These are phyloP conservation scores for Tolypocladium tropicale DNA, from an alignment of 2,329 filamentous ascomycete species.

Conservation along the genomic window DNA sequence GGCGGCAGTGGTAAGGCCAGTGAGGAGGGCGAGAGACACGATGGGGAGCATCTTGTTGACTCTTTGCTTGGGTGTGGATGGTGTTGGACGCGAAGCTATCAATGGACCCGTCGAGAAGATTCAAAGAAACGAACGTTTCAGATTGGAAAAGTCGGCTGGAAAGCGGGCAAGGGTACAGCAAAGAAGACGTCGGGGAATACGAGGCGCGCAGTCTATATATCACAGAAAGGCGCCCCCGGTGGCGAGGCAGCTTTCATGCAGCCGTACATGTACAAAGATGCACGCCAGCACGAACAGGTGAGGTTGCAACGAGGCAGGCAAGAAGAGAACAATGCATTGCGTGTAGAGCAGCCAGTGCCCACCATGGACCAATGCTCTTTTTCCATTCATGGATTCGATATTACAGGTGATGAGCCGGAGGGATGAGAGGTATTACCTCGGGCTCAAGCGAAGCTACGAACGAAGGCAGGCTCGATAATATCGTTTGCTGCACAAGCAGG, in stretches of 20 bases:
- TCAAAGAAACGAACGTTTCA: not conserved
- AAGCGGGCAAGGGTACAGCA: not conserved
- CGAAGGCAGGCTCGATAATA: no score
- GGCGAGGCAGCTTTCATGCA: not conserved
- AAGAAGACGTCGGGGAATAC: not conserved
- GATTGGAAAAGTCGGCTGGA: not conserved
- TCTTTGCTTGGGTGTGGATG: not conserved
- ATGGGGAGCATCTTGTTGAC: slow-evolving; percentile 4
- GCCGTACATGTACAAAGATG: not conserved
- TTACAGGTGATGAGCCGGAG: not conserved
- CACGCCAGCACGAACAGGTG: not conserved
- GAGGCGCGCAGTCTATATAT: not conserved
- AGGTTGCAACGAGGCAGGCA: not conserved
- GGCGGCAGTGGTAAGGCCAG: slow-evolving; percentile 2
- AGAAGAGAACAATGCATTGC: not conserved
- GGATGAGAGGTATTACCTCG: no score
- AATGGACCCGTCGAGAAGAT: not conserved
- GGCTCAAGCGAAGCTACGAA: no score
- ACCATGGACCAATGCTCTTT: not conserved
- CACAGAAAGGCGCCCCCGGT: not conserved
- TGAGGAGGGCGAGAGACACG: slow-evolving; percentile 4
- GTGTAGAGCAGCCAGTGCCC: not conserved
- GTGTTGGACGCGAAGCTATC: not conserved
- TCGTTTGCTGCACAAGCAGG: no score
- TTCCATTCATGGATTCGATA: not conserved